Evolutionary conservation across 192 early-diverging fungal genomes (phyloP), one percentile per base, ranked within the genome.

Genomic region (Coemansia sp.): DNA sequence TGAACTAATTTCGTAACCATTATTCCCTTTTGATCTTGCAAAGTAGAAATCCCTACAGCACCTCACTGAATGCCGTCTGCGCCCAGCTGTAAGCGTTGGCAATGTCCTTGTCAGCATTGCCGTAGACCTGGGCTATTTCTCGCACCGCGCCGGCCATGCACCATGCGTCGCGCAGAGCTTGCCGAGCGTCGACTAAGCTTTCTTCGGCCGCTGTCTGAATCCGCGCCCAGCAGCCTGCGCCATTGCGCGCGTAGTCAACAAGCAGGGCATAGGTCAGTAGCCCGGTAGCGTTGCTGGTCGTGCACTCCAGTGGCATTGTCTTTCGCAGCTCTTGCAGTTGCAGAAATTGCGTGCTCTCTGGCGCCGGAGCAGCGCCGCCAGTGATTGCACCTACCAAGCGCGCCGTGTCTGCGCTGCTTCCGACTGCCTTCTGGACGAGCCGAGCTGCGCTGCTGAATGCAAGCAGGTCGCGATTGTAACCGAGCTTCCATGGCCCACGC

Each of bases 361-460:
- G 37, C 35, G 52, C 35, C 17, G 35, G 37, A 24, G 5, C 49
- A 22, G 58, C 52, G 55, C 45, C 45, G 25, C 55, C 9, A 27
- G 51, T 39, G 5, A 21, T 43, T 10, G 53, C 32, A 12, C 37
- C 43, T 3, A 51, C 41, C 47, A 71, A 59, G 58, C 67, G 59
- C 5, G 72, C 71, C 2, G 62, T 22, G 27, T 80, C 77, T 15
- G 69, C 41, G 55, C 60, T 54, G 29, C 52, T 58, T 5, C 52
- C 53, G 5, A 60, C 58, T 4, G 72, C 41, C 69, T 68, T 80
- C 11, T 63, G 59, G 62, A 75, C 77, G 9, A 75, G 58, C 25
- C 87, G 86, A n/a, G 79, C 85, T 52, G 89, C 82, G 68, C 89
- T 90, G 73, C 85, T 86, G 75, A 92, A 92, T 12, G 83, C 87